Conservation (phyloP, 2,329 filamentous ascomycete genomes). For the Claviceps lovelessii region DNA sequence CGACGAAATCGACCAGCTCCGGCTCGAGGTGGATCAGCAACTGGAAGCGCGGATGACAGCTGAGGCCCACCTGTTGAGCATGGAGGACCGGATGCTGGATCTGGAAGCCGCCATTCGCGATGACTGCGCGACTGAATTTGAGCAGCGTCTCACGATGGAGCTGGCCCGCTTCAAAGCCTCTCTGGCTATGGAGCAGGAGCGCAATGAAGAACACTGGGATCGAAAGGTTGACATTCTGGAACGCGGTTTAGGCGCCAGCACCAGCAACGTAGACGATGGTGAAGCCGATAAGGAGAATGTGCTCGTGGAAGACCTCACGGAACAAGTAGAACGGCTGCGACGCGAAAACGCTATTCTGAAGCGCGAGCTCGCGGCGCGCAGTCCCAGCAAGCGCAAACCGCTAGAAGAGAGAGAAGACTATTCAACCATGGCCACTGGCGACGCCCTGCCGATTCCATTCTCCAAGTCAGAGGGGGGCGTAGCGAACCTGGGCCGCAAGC, state of each 20-base stretch:
- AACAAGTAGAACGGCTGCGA: slow-evolving; percentile 57
- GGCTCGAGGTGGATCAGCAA: slow-evolving; percentile 55
- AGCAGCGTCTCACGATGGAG: slow-evolving; percentile 59
- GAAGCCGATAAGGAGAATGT: slow-evolving; percentile 50
- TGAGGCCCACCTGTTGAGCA: slow-evolving; percentile 57
- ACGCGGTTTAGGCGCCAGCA: slow-evolving; percentile 31
- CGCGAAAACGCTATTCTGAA: slow-evolving; percentile 50
- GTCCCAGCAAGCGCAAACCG: slow-evolving; percentile 45
- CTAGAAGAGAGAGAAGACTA: slow-evolving; percentile 39
- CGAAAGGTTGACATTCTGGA: slow-evolving; percentile 61
- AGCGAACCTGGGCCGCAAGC: slow-evolving; percentile 27
- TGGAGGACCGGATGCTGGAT: slow-evolving; percentile 49
- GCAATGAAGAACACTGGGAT: slow-evolving; percentile 73
- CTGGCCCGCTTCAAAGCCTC: slow-evolving; percentile 68
- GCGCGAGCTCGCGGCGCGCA: slow-evolving; percentile 49
- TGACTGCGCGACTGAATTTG: slow-evolving; percentile 79
- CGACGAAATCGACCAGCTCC: slow-evolving; percentile 59
- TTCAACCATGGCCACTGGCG: not conserved
- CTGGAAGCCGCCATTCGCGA: slow-evolving; percentile 77
- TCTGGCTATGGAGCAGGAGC: slow-evolving; percentile 64
- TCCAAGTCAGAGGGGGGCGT: slow-evolving; percentile 13
- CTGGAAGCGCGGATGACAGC: slow-evolving; percentile 53
- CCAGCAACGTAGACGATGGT: slow-evolving; percentile 25
- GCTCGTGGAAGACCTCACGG: slow-evolving; percentile 47
- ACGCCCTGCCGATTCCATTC: not conserved